Conservation (phyloP, 2,329 filamentous ascomycete genomes). For the Clonostachys byssicola region DNA sequence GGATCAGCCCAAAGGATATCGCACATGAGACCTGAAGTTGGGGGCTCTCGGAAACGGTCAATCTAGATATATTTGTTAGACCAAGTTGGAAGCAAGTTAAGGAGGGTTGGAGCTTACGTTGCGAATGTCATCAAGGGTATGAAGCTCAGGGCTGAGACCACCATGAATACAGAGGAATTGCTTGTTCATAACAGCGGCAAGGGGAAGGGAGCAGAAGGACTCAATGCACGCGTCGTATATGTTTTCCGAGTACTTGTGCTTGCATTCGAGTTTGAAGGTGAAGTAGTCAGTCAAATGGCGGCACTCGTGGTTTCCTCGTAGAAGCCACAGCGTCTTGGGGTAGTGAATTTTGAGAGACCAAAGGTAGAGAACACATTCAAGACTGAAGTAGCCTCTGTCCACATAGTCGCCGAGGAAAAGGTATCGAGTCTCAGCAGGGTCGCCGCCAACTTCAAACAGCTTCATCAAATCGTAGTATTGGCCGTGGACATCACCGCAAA, state of each 20-base stretch:
- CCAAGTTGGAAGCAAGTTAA: background rate
- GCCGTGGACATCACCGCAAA: constrained; percentile 96
- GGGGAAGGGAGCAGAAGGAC: constrained; percentile 88
- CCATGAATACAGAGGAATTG: constrained; percentile 99
- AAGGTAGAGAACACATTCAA: constrained; percentile 96
- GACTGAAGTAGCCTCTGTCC: constrained; percentile 97
- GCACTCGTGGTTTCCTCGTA: constrained; percentile 98
- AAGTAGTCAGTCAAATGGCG: constrained; percentile 99
- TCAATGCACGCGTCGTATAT: constrained; percentile 99
- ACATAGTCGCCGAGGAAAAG: constrained; percentile 98
- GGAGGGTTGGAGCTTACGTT: constrained; percentile 50
- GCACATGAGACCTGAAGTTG: constrained; percentile 97
- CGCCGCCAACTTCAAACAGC: constrained; percentile 95
- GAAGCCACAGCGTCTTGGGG: constrained; percentile 92
- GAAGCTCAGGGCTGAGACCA: constrained; percentile 90
- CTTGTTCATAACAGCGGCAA: constrained; percentile 99
- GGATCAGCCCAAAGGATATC: constrained; percentile 99
- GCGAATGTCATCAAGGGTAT: constrained; percentile 92
- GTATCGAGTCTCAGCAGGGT: constrained; percentile 93
- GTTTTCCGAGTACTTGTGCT: constrained; percentile 97
- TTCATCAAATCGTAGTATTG: constrained; percentile 99
- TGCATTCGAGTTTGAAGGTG: constrained; percentile 99
- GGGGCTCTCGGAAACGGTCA: constrained; percentile 95
- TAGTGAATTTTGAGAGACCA: constrained; percentile 99
- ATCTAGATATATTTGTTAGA: constrained; percentile 51